phyloP scores from a whole-genome alignment of 148 eudicot genomes.

The Rhododendron griersonianum region DNA sequence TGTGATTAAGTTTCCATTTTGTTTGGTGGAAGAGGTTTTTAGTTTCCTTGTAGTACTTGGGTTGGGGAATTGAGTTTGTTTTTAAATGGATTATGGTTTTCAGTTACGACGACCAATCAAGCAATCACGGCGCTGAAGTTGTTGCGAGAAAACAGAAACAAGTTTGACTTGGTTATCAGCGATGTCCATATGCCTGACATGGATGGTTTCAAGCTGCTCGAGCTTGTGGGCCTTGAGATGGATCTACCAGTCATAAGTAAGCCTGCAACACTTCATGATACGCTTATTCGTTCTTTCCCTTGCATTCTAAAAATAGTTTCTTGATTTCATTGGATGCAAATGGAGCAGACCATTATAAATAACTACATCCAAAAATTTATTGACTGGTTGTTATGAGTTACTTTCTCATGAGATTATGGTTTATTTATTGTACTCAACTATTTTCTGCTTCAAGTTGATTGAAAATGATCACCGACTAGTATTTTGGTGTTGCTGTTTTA shows the following conservation, averaged over 20 bases:
- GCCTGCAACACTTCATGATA: conserved; percentile 1
- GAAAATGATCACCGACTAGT: not conserved
- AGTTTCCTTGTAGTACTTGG: not conserved
- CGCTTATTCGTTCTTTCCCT: not conserved
- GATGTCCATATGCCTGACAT: conserved; percentile 96
- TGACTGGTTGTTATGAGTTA: not conserved
- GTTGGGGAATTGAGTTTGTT: not conserved
- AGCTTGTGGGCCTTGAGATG: conserved; percentile 84
- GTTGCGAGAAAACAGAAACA: conserved; percentile 48
- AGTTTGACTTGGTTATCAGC: conserved; percentile 65
- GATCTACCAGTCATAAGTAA: conserved; percentile 94
- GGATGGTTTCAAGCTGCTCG: conserved; percentile 93
- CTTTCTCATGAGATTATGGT: not conserved
- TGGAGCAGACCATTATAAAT: not conserved
- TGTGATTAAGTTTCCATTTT: not conserved
- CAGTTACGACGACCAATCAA: conserved; percentile 51
- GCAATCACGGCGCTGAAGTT: conserved; percentile 41
- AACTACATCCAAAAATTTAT: not conserved
- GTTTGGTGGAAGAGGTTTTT: not conserved
- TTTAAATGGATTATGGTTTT: not conserved
- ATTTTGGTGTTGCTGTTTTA: not conserved
- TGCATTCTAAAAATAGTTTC: not conserved
- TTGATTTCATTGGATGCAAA: not conserved
- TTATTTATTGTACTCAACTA: not conserved
- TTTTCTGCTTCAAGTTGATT: not conserved